Evolutionary conservation across 352 stramenopile species (phyloP), one percentile per base, ranked within the genome.

Genomic region (Phytophthora pistaciae): DNA sequence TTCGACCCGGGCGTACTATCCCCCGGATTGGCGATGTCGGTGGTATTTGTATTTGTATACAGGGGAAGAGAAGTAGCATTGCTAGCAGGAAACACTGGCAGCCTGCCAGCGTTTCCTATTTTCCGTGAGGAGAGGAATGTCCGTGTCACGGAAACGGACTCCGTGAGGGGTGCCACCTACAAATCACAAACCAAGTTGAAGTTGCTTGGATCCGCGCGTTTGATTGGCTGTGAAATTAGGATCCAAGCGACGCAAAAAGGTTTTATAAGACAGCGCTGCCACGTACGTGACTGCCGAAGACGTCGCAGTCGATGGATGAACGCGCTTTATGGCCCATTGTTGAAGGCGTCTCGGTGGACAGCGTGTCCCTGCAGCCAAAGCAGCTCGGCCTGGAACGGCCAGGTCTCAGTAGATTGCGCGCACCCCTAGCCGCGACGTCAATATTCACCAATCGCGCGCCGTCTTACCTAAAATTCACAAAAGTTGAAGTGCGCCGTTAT

Each of bases 361-460:
- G 18, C 40, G 23, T 44, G 40, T 65, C 59, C 13, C 44, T 57
- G 59, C 31, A 21, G n/a, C 57, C 57, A n/a, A 56, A 55, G 57
- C 57, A 55, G 48, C 20, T 44, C 16, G 10, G 11, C 20, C 31
- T 21, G 58, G 27, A 54, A 54, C 4, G 44, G 54, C 31, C 16
- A 20, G 54, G 42, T 44, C 36, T 42, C 36, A 42, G 36, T 13
- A 16, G 10, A 67, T 67, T 67, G 60, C 50, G 49, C 50, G 40
- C 50, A 54, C 23, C 11, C n/a, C 5, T 31, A 14, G 20, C 46
- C 60, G 6, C 7, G 2, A 49, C 38, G 42, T 18, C 53, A 62
- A 53, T 67, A 67, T 67, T 67, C 57, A 23, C 65, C 65, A 72
- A 72, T 72, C 58, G 50, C 7, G 49, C 31, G 40, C 20, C 16